Evolutionary conservation across 371 early-diverging fungal genomes (phyloP), one percentile per base, ranked within the genome.

Genomic region (Syncephalastrum contaminatum): DNA sequence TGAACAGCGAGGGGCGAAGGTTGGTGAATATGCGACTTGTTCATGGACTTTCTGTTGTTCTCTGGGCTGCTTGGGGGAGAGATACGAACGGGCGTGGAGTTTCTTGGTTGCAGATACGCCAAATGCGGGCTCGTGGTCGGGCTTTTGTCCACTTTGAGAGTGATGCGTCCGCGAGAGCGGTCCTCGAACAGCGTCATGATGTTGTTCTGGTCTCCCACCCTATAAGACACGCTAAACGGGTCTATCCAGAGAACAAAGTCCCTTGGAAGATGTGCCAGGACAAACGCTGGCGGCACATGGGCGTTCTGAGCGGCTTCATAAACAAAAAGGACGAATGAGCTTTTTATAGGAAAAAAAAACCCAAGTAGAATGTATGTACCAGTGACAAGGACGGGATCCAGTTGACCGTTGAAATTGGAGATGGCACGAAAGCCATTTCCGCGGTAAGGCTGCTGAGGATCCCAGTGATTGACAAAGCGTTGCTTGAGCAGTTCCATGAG

Each of bases 201-300:
- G 22, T 80, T 75, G 13, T 88, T 89, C 53, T 87, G 83, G 65
- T 92, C 93, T 19, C 93, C 91, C 39, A 87, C 80, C 19, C 89
- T 70, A 70, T 89, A 92, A 10, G 87, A 81, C 5, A 91, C 91
- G 41, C 64, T 74, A 51, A 80, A 83, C n/a, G 93, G 93, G 67
- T 92, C 93, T 57, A 88, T 83, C 93, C 93, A 92, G 8, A 92
- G 63, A 14, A 89, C 87, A 20, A 90, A 70, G 65, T 91, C 93
- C 46, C 81, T 83, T 39, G 93, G 93, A 48, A 91, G 60, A 53
- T 72, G 63, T 20, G 66, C 48, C 42, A 64, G 63, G 25, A 73
- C 65, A 4, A 48, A 20, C 13, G 43, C 48, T 3, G 68, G 58
- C 13, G 67, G 40, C 43, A 77, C 59, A 44, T 55, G 41, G 6